These are phyloP conservation scores for Yamadazyma epiphylla DNA, from an alignment of 1,139 yeast species.

Conservation along the genomic window DNA sequence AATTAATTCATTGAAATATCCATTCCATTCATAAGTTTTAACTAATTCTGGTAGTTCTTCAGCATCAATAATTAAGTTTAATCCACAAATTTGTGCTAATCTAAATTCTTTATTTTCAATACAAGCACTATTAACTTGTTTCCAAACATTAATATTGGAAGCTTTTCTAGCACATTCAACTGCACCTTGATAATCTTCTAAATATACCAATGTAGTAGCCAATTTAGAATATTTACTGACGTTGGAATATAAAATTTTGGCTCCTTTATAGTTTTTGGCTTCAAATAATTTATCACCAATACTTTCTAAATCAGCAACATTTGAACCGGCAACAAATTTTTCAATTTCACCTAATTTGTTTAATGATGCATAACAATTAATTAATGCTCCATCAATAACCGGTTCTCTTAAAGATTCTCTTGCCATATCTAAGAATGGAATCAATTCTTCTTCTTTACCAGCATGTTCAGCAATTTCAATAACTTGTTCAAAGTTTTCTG, in stretches of 20 bases:
- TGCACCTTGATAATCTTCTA: conserved; percentile 92
- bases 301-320: conserved; percentile 86
- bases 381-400: conserved; percentile 84
- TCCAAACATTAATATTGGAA: conserved; percentile 91
- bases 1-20: conserved; percentile 88
- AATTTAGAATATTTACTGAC: conserved; percentile 93
- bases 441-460: conserved; percentile 91
- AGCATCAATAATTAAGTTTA: conserved; percentile 94
- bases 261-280: conserved; percentile 83
- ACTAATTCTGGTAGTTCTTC: conserved; percentile 94
- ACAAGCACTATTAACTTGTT: conserved; percentile 95
- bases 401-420: conserved; percentile 90
- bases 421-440: conserved; percentile 90
- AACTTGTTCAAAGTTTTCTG: conserved; percentile 85
- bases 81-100: conserved; percentile 97
- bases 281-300: conserved; percentile 92
- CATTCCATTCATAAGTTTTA: conserved; percentile 79
- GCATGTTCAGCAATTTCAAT: conserved; percentile 95
- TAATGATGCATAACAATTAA: conserved; percentile 80
- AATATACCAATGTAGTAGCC: conserved; percentile 90
- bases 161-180: conserved; percentile 99
- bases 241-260: conserved; percentile 79
- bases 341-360: conserved; percentile 78
- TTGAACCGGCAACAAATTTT: conserved; percentile 76
- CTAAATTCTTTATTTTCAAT: conserved; percentile 93